phyloP scores from a whole-genome alignment of 768 basidiomycete species.

The Agaricus blazei region DNA sequence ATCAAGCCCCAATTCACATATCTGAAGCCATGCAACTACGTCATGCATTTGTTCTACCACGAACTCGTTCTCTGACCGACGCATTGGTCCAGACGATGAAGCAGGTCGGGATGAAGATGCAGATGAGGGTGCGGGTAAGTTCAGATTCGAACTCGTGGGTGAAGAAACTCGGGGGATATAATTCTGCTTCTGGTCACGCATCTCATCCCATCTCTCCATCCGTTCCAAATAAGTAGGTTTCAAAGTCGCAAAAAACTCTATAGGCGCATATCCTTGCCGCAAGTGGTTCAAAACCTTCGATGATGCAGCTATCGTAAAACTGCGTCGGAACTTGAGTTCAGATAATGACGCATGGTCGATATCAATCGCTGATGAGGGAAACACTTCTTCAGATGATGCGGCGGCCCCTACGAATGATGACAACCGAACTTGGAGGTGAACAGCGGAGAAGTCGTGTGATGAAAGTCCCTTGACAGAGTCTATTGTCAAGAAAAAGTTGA shows the following conservation, averaged over 20 bases:
- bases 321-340: constrained; percentile 79
- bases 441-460: constrained; percentile 80
- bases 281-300: constrained; percentile 70
- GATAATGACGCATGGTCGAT: constrained; percentile 67
- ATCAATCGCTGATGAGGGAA: constrained; percentile 70
- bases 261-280: constrained; percentile 70
- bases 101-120: constrained; percentile 26
- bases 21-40: constrained; percentile 81
- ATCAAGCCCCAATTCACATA: constrained; percentile 81
- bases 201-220: constrained; percentile 90
- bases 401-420: constrained; percentile 80
- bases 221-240: constrained; percentile 82
- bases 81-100: constrained; percentile 58
- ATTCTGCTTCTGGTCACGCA: constrained; percentile 66
- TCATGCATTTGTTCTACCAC: constrained; percentile 85
- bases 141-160: constrained; percentile 11
- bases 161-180: constrained; percentile 28
- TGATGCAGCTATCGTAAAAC: constrained; percentile 73
- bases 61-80: constrained; percentile 90
- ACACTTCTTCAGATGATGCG: constrained; percentile 72
- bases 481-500: constrained; percentile 80
- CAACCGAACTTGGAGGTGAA: constrained; percentile 85
- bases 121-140: constrained; percentile 26
- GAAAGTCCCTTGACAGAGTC: constrained; percentile 88
- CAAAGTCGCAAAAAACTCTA: constrained; percentile 87